Evolutionary conservation across 164 flowering plant genomes (phyloP).

Genomic region (Macadamia integrifolia): DNA sequence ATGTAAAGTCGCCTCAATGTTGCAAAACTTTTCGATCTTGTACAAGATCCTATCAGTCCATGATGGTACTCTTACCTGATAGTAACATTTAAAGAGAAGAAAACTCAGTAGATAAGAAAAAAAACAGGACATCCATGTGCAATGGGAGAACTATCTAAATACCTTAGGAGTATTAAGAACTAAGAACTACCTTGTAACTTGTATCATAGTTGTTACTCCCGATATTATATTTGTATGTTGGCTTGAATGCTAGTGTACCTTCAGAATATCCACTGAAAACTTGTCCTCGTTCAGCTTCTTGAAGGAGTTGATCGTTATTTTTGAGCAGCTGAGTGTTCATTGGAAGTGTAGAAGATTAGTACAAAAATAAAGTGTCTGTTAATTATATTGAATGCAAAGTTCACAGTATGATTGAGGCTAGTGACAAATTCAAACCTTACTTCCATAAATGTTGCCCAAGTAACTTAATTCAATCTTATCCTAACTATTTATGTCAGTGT

Average conservation of each 20-base stretch:
- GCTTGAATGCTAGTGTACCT: slow-evolving; percentile 59
- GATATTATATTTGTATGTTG: slow-evolving; percentile 61
- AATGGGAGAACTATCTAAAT: background rate
- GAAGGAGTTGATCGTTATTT: slow-evolving; percentile 66
- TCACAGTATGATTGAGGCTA: background rate
- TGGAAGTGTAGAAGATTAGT: background rate
- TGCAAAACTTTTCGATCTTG: slow-evolving; percentile 40
- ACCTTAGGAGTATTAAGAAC: background rate
- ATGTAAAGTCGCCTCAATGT: slow-evolving; percentile 41
- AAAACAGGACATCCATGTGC: background rate
- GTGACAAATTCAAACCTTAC: background rate
- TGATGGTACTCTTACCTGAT: slow-evolving; percentile 56
- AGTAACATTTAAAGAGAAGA: background rate
- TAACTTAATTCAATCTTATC: no score
- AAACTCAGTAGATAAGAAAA: background rate
- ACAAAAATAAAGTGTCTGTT: background rate
- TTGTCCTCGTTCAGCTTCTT: slow-evolving; percentile 64
- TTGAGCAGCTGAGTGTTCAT: slow-evolving; percentile 34
- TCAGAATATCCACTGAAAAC: slow-evolving; percentile 63
- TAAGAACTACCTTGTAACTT: slow-evolving; percentile 53
- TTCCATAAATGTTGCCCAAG: no score
- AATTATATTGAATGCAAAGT: background rate
- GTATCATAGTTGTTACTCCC: slow-evolving; percentile 75
- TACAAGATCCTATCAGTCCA: slow-evolving; percentile 78
- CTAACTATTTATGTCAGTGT: no score